phyloP scores from a whole-genome alignment of 1,284 basidiomycete species.

The Pseudozyma flocculosa region DNA sequence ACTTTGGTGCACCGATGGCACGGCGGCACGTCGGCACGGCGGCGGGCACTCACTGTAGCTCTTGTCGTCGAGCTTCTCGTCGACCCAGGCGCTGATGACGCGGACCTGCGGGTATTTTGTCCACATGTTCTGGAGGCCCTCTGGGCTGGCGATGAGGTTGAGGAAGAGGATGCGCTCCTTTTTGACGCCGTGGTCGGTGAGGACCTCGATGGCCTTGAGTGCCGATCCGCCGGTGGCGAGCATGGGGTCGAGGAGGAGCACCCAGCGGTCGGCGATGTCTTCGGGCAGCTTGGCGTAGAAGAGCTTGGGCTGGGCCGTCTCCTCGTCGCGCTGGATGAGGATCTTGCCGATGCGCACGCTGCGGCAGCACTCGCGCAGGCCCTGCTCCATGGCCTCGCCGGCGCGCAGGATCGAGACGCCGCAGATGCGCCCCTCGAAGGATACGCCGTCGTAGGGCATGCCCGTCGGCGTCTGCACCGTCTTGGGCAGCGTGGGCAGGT shows the following conservation, averaged over 20 bases:
- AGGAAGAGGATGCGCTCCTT: constrained; percentile 88
- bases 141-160: constrained; percentile 89
- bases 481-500: constrained; percentile 67
- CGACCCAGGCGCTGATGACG: constrained; percentile 93
- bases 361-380: constrained; percentile 84
- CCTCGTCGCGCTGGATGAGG: constrained; percentile 61
- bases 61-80: constrained; percentile 83
- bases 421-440: constrained; percentile 52
- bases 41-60: constrained; percentile 57
- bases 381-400: constrained; percentile 63
- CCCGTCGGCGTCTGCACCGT: constrained; percentile 62
- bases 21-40: no score
- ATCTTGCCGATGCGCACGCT: constrained; percentile 51
- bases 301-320: constrained; percentile 53
- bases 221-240: constrained; percentile 94
- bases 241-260: constrained; percentile 95
- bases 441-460: constrained; percentile 65
- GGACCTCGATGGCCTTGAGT: constrained; percentile 93
- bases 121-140: constrained; percentile 83
- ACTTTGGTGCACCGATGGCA: no score
- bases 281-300: constrained; percentile 77
- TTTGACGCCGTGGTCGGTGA: constrained; percentile 77
- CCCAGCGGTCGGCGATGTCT: constrained; percentile 87
- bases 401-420: constrained; percentile 58
- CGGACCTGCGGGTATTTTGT: constrained; percentile 75